A percentile compares a stretch with the other conserved stretches of the same genome.
Evolutionary conservation across 192 early-diverging fungal species (phyloP).

Genomic region (Ambispora gerdemannii): DNA sequence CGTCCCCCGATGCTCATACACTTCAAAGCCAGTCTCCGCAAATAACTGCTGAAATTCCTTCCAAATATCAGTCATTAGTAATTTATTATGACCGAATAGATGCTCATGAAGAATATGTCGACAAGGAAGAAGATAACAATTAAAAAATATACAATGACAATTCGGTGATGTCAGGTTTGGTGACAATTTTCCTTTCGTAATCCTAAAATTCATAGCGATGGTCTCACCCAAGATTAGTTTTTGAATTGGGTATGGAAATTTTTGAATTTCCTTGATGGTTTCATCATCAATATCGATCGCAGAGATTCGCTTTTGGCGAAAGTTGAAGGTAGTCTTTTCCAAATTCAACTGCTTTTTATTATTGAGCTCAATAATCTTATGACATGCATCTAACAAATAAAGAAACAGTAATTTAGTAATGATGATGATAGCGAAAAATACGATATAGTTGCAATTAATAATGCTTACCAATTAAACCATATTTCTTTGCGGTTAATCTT

Average conservation of each 20-base stretch:
- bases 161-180: too few relatives aligned
- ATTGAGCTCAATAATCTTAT: background rate
- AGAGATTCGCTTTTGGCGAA: background rate
- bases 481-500: background rate
- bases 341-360: background rate
- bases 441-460: too few relatives aligned
- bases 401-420: too few relatives aligned
- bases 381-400: background rate
- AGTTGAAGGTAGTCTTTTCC: background rate
- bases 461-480: background rate
- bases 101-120: background rate
- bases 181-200: background rate
- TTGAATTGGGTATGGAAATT: background rate
- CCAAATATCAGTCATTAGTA: background rate
- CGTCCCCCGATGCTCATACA: background rate
- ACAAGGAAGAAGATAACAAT: background rate
- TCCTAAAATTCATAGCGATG: background rate
- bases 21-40: background rate
- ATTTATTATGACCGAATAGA: background rate
- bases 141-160: background rate
- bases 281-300: too few relatives aligned
- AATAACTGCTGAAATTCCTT: background rate
- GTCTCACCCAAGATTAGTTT: background rate
- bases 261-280: too few relatives aligned
- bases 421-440: too few relatives aligned